A percentile compares a stretch with the other conserved stretches of the same genome.
phyloP scores from a whole-genome alignment of 1,139 yeast genomes.

The Suzukiozyma palmioleophila region DNA sequence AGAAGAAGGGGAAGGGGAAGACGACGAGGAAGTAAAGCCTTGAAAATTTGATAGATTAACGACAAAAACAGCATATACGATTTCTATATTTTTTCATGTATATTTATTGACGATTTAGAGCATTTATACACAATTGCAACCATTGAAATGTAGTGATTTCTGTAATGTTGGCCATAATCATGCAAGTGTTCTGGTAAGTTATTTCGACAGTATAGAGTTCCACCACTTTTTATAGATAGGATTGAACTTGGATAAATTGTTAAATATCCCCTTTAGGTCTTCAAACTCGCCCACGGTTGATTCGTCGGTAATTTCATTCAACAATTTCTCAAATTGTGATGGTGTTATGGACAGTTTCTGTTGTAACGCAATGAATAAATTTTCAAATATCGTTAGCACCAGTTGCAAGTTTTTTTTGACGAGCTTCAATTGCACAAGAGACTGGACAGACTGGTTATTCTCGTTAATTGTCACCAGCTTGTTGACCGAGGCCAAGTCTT shows the following conservation, averaged over 20 bases:
- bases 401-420: conserved; percentile 41
- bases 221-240: conserved; percentile 44
- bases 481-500: conserved; percentile 36
- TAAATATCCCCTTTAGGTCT: conserved; percentile 49
- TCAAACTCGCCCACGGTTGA: conserved; percentile 34
- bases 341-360: conserved; percentile 1
- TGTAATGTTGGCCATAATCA: too few relatives aligned
- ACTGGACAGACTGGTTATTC: conserved; percentile 25
- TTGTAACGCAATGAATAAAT: background rate
- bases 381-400: conserved; percentile 43
- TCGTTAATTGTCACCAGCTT: conserved; percentile 14
- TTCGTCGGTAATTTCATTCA: conserved; percentile 14
- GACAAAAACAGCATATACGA: too few relatives aligned
- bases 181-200: too few relatives aligned
- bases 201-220: background rate
- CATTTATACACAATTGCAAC: too few relatives aligned
- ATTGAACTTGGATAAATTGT: conserved; percentile 46
- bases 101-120: too few relatives aligned
- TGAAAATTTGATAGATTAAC: too few relatives aligned
- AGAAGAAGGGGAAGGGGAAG: background rate
- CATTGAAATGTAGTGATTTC: too few relatives aligned
- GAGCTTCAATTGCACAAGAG: conserved; percentile 37
- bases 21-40: background rate
- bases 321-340: conserved; percentile 15
- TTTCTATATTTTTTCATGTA: too few relatives aligned